phyloP scores from a whole-genome alignment of 495 filamentous ascomycete species.

The Xylaria curta region DNA sequence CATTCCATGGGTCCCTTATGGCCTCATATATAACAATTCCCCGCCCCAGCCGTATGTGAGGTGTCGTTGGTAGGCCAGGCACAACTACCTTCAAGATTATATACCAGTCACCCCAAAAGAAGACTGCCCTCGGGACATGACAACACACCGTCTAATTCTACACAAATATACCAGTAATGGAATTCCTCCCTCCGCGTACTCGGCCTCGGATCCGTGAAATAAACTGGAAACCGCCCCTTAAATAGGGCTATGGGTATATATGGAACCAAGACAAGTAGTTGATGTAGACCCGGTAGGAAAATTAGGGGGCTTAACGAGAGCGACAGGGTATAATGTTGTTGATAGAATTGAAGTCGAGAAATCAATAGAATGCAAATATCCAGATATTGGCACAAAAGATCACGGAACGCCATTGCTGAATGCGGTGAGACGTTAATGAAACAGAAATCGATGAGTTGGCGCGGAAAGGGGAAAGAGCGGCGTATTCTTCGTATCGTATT shows the following conservation, averaged over 20 bases:
- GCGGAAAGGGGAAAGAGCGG: background rate
- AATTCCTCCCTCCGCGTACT: slow-evolving; percentile 10
- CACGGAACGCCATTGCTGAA: slow-evolving; percentile 23
- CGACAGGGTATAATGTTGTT: background rate
- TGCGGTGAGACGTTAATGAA: slow-evolving; percentile 11
- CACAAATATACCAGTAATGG: background rate
- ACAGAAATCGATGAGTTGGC: background rate
- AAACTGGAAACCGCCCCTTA: background rate
- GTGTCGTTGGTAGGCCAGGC: background rate
- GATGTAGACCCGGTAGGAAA: background rate
- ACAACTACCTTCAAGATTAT: background rate
- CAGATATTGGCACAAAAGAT: slow-evolving; percentile 2
- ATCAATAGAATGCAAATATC: slow-evolving; percentile 6
- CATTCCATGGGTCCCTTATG: background rate
- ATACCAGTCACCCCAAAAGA: background rate
- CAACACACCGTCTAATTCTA: background rate
- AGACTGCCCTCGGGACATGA: background rate
- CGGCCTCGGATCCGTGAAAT: background rate
- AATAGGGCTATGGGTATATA: slow-evolving; percentile 18
- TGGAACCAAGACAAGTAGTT: background rate
- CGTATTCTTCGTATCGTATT: slow-evolving; percentile 17
- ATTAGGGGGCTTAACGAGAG: slow-evolving; percentile 13
- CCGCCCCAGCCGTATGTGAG: background rate
- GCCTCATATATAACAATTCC: background rate
- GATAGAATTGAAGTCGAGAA: slow-evolving; percentile 3